A percentile compares a stretch with the other conserved stretches of the same genome.
Conservation (phyloP, 352 stramenopile genomes). For the Phytopythium sindhum region DNA sequence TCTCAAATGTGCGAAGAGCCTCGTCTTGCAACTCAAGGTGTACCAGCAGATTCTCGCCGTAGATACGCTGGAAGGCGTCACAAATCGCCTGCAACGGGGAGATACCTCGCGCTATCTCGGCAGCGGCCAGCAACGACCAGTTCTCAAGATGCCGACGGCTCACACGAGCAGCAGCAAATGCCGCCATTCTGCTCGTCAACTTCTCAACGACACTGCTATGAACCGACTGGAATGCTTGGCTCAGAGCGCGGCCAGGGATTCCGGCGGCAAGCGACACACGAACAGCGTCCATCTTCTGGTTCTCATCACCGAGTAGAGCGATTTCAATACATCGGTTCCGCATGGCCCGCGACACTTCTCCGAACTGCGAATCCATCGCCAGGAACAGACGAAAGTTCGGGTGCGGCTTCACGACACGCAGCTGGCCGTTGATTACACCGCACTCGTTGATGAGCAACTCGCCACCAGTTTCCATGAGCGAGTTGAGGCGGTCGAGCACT, state of each 20-base stretch:
- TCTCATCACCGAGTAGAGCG: slow-evolving; percentile 49
- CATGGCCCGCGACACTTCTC: slow-evolving; percentile 99
- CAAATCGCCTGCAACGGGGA: slow-evolving; percentile 39
- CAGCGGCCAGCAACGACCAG: slow-evolving; percentile 61
- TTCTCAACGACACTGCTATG: slow-evolving; percentile 48
- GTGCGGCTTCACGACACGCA: slow-evolving; percentile 95
- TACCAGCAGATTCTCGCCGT: slow-evolving; percentile 41
- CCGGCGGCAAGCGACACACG: slow-evolving; percentile 52
- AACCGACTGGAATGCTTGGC: slow-evolving; percentile 50
- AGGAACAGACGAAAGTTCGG: slow-evolving; percentile 99
- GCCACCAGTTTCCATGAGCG: slow-evolving; percentile 97
- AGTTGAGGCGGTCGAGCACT: slow-evolving; percentile 99
- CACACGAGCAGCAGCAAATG: slow-evolving; percentile 35
- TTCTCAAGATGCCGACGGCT: slow-evolving; percentile 75
- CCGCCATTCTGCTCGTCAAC: slow-evolving; percentile 19
- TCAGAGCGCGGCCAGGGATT: slow-evolving; percentile 68
- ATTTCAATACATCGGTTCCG: slow-evolving; percentile 99
- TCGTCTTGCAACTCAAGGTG: slow-evolving; percentile 44
- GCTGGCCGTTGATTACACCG: slow-evolving; percentile 88
- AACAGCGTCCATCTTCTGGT: slow-evolving; percentile 61
- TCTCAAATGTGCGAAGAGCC: slow-evolving; percentile 27
- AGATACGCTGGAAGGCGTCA: slow-evolving; percentile 62
- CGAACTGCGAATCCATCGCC: slow-evolving; percentile 94
- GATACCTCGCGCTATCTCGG: slow-evolving; percentile 61
- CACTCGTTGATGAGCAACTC: slow-evolving; percentile 99